A percentile compares a stretch with the other conserved stretches of the same genome.
phyloP scores from a whole-genome alignment of 2,329 filamentous ascomycete species.

The Colletotrichum kahawae region DNA sequence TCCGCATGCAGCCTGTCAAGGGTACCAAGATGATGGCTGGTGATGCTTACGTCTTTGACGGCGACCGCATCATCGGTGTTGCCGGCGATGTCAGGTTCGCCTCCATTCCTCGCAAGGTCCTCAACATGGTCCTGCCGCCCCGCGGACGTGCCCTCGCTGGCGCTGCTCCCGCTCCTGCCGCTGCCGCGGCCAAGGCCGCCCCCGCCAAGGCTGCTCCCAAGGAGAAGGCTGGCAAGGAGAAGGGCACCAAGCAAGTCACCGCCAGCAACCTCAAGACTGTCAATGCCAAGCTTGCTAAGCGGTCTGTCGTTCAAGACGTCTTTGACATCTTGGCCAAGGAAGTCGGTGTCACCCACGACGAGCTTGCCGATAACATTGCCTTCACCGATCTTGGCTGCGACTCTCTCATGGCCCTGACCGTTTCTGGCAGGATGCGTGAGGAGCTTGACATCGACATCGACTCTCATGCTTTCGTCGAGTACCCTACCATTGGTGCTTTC shows the following conservation, averaged over 20 bases:
- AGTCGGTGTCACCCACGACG: conserved; percentile 57
- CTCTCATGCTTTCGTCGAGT: conserved; percentile 58
- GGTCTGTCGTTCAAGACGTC: conserved; percentile 48
- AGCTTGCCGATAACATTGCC: conserved; percentile 60
- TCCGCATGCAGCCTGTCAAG: conserved; percentile 61
- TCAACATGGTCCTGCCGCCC: conserved; percentile 71
- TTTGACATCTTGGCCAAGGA: conserved; percentile 62
- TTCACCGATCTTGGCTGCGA: conserved; percentile 65
- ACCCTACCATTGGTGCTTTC: conserved; percentile 59
- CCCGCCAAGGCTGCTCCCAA: conserved; percentile 35
- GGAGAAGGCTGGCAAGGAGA: conserved; percentile 41
- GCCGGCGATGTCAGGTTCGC: conserved; percentile 68
- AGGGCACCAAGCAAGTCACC: conserved; percentile 48
- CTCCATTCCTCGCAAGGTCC: conserved; percentile 67
- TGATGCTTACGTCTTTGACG: conserved; percentile 60
- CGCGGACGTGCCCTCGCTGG: conserved; percentile 50
- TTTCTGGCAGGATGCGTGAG: conserved; percentile 61
- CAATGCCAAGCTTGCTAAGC: conserved; percentile 53
- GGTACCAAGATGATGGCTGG: conserved; percentile 57
- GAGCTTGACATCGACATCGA: conserved; percentile 61
- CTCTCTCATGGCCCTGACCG: conserved; percentile 65
- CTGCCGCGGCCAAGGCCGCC: conserved; percentile 39
- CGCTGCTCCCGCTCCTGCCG: conserved; percentile 36
- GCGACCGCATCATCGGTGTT: conserved; percentile 53
- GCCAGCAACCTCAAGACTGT: conserved; percentile 51